Evolutionary conservation across 371 early-diverging fungal species (phyloP).

Genomic region (Mucor piriformis): DNA sequence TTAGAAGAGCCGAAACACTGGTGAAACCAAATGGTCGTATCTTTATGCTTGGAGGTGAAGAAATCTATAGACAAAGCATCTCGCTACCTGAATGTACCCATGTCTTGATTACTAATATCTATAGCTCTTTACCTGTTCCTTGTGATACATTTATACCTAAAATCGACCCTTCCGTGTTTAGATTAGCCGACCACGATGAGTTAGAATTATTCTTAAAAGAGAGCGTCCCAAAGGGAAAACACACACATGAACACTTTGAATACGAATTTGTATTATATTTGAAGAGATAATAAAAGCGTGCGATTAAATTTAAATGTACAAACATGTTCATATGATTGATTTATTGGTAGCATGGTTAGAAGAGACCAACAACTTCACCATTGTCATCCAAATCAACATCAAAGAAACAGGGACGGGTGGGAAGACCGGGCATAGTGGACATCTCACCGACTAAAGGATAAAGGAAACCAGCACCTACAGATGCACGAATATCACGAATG

Average conservation of each 20-base stretch:
- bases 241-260: constrained; percentile 44
- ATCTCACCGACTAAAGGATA: constrained; percentile 95
- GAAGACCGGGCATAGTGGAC: constrained; percentile 98
- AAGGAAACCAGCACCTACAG: constrained; percentile 97
- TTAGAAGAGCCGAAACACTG: constrained; percentile 4
- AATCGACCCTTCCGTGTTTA: constrained; percentile 38
- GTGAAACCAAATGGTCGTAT: constrained; percentile 29
- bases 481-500: constrained; percentile 91
- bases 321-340: neutral
- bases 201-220: constrained; percentile 47
- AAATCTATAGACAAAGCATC: constrained; percentile 62
- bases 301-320: too few species aligned
- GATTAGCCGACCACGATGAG: constrained; percentile 38
- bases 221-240: constrained; percentile 49
- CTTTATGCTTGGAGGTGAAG: constrained; percentile 69
- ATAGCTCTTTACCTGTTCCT: constrained; percentile 34
- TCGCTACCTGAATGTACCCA: constrained; percentile 54
- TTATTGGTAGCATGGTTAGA: constrained; percentile 52
- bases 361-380: constrained; percentile 84
- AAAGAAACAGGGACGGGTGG: constrained; percentile 97
- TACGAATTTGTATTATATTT: constrained; percentile 51
- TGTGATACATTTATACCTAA: constrained; percentile 77
- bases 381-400: constrained; percentile 95
- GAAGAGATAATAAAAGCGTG: constrained; percentile 13
- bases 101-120: constrained; percentile 65